These are phyloP conservation scores for Wickerhamomyces bovis DNA, from an alignment of 805 yeast genomes.

Conservation along the genomic window DNA sequence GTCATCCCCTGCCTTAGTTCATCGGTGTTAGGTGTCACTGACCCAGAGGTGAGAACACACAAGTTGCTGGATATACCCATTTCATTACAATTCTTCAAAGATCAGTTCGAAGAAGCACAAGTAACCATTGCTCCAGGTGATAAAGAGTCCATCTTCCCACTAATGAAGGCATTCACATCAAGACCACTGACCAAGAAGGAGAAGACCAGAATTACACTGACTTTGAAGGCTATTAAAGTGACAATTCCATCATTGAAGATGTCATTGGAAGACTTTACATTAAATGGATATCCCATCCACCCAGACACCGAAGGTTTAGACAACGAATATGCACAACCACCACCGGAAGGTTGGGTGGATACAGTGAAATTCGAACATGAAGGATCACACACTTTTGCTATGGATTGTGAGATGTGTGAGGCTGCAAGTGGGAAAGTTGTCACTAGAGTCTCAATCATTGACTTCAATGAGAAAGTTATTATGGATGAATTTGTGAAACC, in stretches of 20 bases:
- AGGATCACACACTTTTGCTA: constrained; percentile 62
- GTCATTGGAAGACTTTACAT: constrained; percentile 40
- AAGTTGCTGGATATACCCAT: constrained; percentile 1
- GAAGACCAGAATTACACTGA: constrained; percentile 32
- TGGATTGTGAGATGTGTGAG: constrained; percentile 93
- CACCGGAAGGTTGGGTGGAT: constrained; percentile 41
- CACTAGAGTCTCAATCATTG: constrained; percentile 72
- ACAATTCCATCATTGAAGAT: constrained; percentile 49
- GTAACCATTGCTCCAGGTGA: constrained; percentile 66
- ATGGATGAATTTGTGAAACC: constrained; percentile 80
- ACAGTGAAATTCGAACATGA: constrained; percentile 49
- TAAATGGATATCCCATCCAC: constrained; percentile 59
- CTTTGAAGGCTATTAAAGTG: constrained; percentile 28
- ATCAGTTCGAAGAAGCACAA: constrained; percentile 36
- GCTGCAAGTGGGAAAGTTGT: constrained; percentile 57
- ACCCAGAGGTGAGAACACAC: constrained; percentile 10
- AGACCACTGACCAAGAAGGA: constrained; percentile 56
- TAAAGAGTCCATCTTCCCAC: constrained; percentile 47
- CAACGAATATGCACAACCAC: constrained; percentile 5
- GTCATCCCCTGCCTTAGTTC: constrained; percentile 60
- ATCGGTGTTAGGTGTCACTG: constrained; percentile 36
- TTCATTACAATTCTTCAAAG: constrained; percentile 24
- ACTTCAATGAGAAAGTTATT: constrained; percentile 52
- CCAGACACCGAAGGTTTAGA: constrained; percentile 25
- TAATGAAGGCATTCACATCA: constrained; percentile 47